phyloP scores from a whole-genome alignment of 1,139 yeast genomes.

The Hansenula sp. region DNA sequence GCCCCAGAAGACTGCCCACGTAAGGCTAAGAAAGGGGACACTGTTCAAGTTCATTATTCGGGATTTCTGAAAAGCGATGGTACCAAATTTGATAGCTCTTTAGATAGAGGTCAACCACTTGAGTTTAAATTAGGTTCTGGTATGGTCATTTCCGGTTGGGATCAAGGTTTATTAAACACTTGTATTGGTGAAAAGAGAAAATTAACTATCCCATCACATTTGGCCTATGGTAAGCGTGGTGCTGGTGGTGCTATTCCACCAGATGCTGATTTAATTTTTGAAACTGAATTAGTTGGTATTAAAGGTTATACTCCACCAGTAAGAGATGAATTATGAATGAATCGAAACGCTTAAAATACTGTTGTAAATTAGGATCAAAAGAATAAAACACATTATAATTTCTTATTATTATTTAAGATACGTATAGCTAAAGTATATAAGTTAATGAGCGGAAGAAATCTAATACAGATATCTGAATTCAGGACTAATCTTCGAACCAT shows the following conservation, averaged over 20 bases:
- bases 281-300: conserved; percentile 53
- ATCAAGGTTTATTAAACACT: conserved; percentile 74
- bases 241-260: conserved; percentile 77
- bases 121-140: conserved; percentile 69
- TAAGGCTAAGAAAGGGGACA: conserved; percentile 60
- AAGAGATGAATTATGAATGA: conserved; percentile 5
- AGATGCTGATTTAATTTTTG: conserved; percentile 60
- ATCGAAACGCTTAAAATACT: too few relatives aligned
- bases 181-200: conserved; percentile 85
- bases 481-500: conserved; percentile 39
- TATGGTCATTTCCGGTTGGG: conserved; percentile 86
- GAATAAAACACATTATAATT: too few relatives aligned
- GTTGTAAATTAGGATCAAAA: too few relatives aligned
- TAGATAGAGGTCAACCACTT: conserved; percentile 60
- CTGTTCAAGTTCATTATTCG: conserved; percentile 67
- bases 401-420: neutral
- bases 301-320: conserved; percentile 25
- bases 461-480: conserved; percentile 39
- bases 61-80: conserved; percentile 65
- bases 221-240: conserved; percentile 76
- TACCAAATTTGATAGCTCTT: conserved; percentile 71
- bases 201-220: conserved; percentile 68
- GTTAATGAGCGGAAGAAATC: neutral
- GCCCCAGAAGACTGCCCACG: conserved; percentile 49
- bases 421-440: neutral